phyloP scores from a whole-genome alignment of 2,329 filamentous ascomycete genomes.

The Gaeumannomyces tritici region DNA sequence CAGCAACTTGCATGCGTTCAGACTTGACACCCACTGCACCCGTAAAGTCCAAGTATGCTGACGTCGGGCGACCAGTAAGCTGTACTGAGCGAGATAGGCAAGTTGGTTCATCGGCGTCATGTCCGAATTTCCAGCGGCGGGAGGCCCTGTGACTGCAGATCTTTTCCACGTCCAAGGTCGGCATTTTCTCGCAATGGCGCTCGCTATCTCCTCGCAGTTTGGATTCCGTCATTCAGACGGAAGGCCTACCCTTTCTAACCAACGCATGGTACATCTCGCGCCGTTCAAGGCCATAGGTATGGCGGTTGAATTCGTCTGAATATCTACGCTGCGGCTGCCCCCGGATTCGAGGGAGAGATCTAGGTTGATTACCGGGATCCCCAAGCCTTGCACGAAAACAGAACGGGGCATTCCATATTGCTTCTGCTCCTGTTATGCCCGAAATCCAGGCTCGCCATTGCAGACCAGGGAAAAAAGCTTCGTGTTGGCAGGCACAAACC shows the following conservation, averaged over 20 bases:
- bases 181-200: not conserved
- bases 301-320: not conserved
- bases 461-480: not conserved
- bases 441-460: not conserved
- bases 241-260: not conserved
- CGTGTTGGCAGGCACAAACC: not conserved
- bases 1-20: not conserved
- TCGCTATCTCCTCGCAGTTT: too few relatives aligned
- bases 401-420: not conserved
- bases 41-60: not conserved
- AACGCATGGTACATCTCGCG: not conserved
- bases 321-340: not conserved
- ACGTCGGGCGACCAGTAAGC: not conserved
- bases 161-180: not conserved
- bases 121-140: not conserved
- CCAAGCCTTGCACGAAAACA: not conserved
- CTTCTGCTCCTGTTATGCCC: not conserved
- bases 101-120: not conserved
- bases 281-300: not conserved
- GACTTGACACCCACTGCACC: not conserved
- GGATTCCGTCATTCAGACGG: not conserved
- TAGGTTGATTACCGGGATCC: not conserved
- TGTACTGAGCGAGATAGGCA: not conserved
- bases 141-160: not conserved
- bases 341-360: not conserved